Conservation (phyloP, 148 eudicot species). For the Gaultheria prostrata region DNA sequence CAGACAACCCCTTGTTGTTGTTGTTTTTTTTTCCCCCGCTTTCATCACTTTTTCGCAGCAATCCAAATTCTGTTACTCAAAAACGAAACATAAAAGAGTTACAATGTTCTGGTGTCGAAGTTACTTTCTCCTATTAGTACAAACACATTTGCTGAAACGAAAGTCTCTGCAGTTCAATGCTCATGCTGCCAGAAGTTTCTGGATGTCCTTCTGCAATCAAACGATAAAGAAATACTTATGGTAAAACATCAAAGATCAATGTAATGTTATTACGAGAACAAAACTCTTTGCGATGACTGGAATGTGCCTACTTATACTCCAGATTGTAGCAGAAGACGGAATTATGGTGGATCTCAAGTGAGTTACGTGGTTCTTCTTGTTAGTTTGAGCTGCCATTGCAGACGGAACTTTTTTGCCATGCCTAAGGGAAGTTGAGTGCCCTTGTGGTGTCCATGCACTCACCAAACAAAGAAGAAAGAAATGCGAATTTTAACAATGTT, state of each 20-base stretch:
- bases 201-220: conserved; percentile 2
- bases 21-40: neutral
- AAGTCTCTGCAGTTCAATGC: neutral
- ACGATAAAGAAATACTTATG: neutral
- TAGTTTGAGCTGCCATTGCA: neutral
- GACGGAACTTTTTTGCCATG: neutral
- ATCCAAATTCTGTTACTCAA: neutral
- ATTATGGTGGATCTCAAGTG: neutral
- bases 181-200: conserved; percentile 4
- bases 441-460: neutral
- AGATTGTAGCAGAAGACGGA: neutral
- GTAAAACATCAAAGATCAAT: neutral
- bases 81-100: neutral
- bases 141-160: too few species aligned
- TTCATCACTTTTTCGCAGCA: neutral
- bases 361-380: neutral
- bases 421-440: neutral
- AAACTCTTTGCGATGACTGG: neutral
- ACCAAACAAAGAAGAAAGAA: neutral
- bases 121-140: too few species aligned
- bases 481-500: neutral
- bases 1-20: neutral
- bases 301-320: neutral
- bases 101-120: neutral
- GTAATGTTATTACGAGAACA: neutral